Conservation (phyloP, 306 rosid genomes). For the Begonia peltatifolia region DNA sequence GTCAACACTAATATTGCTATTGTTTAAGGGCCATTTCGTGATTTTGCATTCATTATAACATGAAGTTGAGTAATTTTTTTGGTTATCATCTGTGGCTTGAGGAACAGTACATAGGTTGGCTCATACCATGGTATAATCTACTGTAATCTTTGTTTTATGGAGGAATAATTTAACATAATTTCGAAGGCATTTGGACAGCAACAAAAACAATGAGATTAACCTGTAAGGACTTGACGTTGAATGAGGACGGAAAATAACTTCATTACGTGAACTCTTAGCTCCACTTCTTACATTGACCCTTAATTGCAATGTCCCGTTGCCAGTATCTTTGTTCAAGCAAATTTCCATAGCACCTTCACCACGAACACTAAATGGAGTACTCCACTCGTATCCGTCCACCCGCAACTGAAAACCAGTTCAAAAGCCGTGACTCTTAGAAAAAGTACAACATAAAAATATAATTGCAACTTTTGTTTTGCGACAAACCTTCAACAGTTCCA, state of each 20-base stretch:
- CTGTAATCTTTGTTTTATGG: too few species aligned
- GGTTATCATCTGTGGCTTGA: too few species aligned
- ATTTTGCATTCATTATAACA: too few species aligned
- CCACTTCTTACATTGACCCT: constrained; percentile 89
- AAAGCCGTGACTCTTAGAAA: too few species aligned
- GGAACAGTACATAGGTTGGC: too few species aligned
- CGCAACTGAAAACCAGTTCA: constrained; percentile 37
- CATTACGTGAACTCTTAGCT: constrained; percentile 63
- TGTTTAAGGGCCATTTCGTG: too few species aligned
- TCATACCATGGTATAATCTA: too few species aligned
- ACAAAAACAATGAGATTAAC: constrained; percentile 20
- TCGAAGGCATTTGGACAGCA: too few species aligned
- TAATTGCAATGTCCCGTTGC: constrained; percentile 38
- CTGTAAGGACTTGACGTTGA: constrained; percentile 80
- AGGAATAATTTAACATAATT: too few species aligned
- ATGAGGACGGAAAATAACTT: constrained; percentile 76
- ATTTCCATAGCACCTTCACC: constrained; percentile 76
- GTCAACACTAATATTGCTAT: too few species aligned
- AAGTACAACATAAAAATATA: too few species aligned
- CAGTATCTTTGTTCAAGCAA: constrained; percentile 48
- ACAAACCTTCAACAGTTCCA: constrained; percentile 69
- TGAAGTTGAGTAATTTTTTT: too few species aligned
- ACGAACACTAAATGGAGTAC: constrained; percentile 72
- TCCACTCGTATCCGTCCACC: constrained; percentile 81
- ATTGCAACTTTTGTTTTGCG: not conserved